Evolutionary conservation across 192 early-diverging fungal genomes (phyloP).

Genomic region (Coemansia sp.): DNA sequence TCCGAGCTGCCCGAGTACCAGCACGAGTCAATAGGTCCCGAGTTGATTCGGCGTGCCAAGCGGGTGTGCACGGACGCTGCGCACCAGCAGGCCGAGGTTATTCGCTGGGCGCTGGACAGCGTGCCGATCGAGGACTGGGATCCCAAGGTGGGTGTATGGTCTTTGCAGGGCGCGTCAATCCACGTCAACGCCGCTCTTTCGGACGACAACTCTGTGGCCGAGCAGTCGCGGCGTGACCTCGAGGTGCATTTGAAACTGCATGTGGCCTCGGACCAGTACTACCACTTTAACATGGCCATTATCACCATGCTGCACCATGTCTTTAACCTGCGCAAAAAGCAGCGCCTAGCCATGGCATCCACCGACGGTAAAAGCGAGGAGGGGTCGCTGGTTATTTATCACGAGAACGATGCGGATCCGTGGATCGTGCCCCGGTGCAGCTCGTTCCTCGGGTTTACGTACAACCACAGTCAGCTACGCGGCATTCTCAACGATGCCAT

Average conservation of each 20-base stretch:
- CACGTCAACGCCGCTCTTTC: slow-evolving; percentile 46
- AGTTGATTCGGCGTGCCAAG: slow-evolving; percentile 38
- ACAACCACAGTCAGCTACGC: slow-evolving; percentile 43
- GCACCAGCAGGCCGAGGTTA: slow-evolving; percentile 46
- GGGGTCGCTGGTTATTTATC: slow-evolving; percentile 23
- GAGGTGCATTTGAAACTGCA: slow-evolving; percentile 50
- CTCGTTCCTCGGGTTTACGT: slow-evolving; percentile 49
- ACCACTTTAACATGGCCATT: slow-evolving; percentile 54
- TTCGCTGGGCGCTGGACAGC: slow-evolving; percentile 45
- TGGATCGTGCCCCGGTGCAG: slow-evolving; percentile 53
- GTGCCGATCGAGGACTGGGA: slow-evolving; percentile 52
- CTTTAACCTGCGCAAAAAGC: slow-evolving; percentile 46
- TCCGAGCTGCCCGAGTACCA: slow-evolving; percentile 50
- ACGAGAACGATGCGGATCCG: slow-evolving; percentile 37
- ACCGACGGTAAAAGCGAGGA: too few relatives aligned
- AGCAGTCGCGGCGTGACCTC: slow-evolving; percentile 47
- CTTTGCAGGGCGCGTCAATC: slow-evolving; percentile 49
- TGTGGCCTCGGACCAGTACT: slow-evolving; percentile 49
- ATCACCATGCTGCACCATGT: slow-evolving; percentile 53
- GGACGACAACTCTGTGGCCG: slow-evolving; percentile 28
- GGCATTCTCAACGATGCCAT: slow-evolving; percentile 45
- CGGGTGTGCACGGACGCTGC: slow-evolving; percentile 45
- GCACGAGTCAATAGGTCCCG: slow-evolving; percentile 30
- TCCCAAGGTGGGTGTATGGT: slow-evolving; percentile 48
- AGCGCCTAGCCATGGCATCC: slow-evolving; percentile 25